Base-by-base conservation (phyloP, 78 protist genomes). In the Protostelium mycophagum region DNA sequence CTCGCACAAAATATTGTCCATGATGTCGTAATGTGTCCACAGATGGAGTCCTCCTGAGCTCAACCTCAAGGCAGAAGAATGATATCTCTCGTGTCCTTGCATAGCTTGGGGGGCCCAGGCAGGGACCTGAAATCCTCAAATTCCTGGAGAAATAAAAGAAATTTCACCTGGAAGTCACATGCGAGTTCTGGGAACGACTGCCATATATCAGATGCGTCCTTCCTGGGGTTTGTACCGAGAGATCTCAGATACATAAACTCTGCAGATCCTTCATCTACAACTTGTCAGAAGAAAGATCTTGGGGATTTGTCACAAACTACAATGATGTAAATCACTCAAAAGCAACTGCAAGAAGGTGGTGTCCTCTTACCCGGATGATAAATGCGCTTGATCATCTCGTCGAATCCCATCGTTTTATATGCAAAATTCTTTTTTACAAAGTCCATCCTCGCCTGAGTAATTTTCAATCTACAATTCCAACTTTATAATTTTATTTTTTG, bases 21-120 rank as follows among this genome's bases (percentile, higher is more conserved):
- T 84, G 36, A 89, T 29, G 87, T 89, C 91, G 84, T 89, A 89
- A 38, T 89, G 91, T 38, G 91, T 89, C 87, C 86, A 89, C 88
- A 89, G 0, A 5, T 37, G 91, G 34, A 89, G 34, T 36, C 84
- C 88, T 0, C 37, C 37, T 1, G 87, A 84, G 83, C 87, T 37
- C 86, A 89, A 34, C 0, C 91, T 86, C 29, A 84, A 1, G 29
- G 37, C 5, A 38, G 38, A 37, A 37, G 86, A 85, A 16, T 85
- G 37, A 37, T 37, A 85, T 16, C 16, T 85, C n/a, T 35, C 36
- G 36, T 16, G 5, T 5, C n/a, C 16, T 25, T 5, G 37, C 36
- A 25, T 36, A 5, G 37, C 63, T 85, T 85, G 35, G 5, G 5
- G n/a, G 36, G 86, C 63, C 73, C 73, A 51, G 73, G 73, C 5